Evolutionary conservation across 2,329 filamentous ascomycete species (phyloP).

Genomic region (Xenoacremonium recifei): DNA sequence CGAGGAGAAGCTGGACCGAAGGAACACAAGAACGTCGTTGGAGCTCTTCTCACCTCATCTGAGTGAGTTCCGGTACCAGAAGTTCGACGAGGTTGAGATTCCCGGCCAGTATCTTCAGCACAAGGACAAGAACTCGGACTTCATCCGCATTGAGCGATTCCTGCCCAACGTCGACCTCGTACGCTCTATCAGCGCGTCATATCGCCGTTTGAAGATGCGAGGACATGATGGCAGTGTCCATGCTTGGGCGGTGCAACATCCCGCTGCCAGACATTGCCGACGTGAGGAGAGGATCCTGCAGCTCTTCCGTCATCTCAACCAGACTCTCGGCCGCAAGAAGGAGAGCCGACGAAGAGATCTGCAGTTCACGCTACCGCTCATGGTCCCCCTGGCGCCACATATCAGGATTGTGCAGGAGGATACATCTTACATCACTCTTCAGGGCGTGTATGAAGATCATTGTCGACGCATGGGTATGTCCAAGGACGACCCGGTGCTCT

Average conservation of each 20-base stretch:
- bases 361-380: constrained; percentile 92
- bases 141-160: constrained; percentile 96
- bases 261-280: constrained; percentile 85
- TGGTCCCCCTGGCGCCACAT: constrained; percentile 92
- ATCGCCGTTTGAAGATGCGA: constrained; percentile 90
- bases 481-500: constrained; percentile 94
- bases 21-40: constrained; percentile 69
- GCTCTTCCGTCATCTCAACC: constrained; percentile 96
- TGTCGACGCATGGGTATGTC: constrained; percentile 82
- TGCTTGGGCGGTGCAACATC: constrained; percentile 94
- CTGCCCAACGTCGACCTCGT: constrained; percentile 92
- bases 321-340: constrained; percentile 86
- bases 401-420: constrained; percentile 97
- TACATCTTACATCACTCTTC: constrained; percentile 87
- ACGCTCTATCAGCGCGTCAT: constrained; percentile 84
- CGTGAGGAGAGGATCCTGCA: constrained; percentile 94
- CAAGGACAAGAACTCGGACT: constrained; percentile 98
- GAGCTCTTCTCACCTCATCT: constrained; percentile 88
- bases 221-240: constrained; percentile 98
- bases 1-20: constrained; percentile 91
- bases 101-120: constrained; percentile 96
- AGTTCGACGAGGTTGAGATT: constrained; percentile 97
- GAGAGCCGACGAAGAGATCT: constrained; percentile 91
- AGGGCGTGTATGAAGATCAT: constrained; percentile 95
- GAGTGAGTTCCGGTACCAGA: constrained; percentile 95